Evolutionary conservation across 1,284 basidiomycete species (phyloP).

Genomic region (Trametes polyzona): DNA sequence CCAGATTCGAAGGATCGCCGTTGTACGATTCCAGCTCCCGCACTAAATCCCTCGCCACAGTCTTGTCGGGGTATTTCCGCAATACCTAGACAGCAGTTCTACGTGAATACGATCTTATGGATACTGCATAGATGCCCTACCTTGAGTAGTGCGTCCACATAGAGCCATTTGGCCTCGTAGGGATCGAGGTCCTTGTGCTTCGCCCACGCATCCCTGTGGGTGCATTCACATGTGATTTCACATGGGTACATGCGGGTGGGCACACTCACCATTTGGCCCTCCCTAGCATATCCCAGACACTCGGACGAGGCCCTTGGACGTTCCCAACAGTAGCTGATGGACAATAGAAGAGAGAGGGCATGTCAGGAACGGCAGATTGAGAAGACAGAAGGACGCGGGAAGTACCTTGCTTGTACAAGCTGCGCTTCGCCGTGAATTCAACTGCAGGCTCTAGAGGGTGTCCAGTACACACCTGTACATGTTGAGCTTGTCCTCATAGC

Average conservation of each 20-base stretch:
- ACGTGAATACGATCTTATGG: neutral
- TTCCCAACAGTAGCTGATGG: conserved; percentile 84
- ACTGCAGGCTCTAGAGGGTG: neutral
- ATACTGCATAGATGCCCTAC: conserved; percentile 41
- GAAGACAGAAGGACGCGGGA: conserved; percentile 7
- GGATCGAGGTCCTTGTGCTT: conserved; percentile 84
- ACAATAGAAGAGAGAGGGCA: neutral
- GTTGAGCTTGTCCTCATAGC: conserved; percentile 93
- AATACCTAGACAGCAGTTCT: conserved; percentile 60
- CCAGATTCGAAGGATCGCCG: conserved; percentile 68
- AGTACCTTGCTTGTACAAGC: conserved; percentile 91
- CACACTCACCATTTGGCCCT: conserved; percentile 86
- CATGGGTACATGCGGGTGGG: neutral
- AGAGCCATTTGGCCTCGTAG: conserved; percentile 87
- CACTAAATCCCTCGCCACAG: conserved; percentile 75
- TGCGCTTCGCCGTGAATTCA: conserved; percentile 33
- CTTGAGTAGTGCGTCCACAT: conserved; percentile 88
- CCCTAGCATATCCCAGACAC: conserved; percentile 91
- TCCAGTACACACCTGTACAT: conserved; percentile 79
- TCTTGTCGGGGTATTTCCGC: conserved; percentile 83
- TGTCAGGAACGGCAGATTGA: conserved; percentile 10
- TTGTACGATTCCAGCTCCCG: conserved; percentile 84
- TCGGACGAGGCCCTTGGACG: conserved; percentile 79
- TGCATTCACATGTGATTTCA: conserved; percentile 34
- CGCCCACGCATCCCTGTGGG: conserved; percentile 88